These are phyloP conservation scores for Leucocoprinus leucothites DNA, from an alignment of 768 basidiomycete genomes.

Conservation along the genomic window DNA sequence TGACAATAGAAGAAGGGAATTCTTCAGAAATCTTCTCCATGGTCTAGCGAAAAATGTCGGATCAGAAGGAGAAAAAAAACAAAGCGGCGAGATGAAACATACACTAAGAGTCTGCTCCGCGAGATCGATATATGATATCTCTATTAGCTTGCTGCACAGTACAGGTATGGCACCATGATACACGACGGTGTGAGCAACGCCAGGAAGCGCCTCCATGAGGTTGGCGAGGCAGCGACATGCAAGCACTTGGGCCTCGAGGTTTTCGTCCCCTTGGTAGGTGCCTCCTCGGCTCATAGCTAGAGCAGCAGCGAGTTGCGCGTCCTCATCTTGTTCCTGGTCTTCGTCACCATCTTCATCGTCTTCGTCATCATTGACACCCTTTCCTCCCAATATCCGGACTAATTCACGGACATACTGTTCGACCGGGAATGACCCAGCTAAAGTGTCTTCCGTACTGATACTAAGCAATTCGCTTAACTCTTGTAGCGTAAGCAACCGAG, in stretches of 20 bases:
- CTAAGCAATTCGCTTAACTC: constrained; percentile 93
- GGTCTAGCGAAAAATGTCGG: constrained; percentile 53
- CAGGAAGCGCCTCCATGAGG: constrained; percentile 98
- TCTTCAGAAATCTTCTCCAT: constrained; percentile 98
- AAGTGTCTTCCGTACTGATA: constrained; percentile 95
- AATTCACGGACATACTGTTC: constrained; percentile 91
- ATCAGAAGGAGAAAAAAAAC: constrained; percentile 15
- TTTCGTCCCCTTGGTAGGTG: constrained; percentile 74
- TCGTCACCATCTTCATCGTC: constrained; percentile 73
- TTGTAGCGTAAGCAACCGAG: constrained; percentile 85
- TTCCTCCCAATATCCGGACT: constrained; percentile 85
- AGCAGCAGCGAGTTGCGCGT: constrained; percentile 85
- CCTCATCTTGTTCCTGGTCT: constrained; percentile 68
- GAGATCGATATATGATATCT: constrained; percentile 97
- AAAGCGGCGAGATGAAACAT: constrained; percentile 34
- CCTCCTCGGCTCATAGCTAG: constrained; percentile 77
- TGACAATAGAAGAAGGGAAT: constrained; percentile 92
- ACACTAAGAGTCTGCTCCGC: constrained; percentile 98
- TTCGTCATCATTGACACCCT: constrained; percentile 58
- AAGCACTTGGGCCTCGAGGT: constrained; percentile 90
- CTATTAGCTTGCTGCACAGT: constrained; percentile 93
- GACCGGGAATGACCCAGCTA: constrained; percentile 94
- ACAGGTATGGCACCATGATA: constrained; percentile 98
- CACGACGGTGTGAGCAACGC: constrained; percentile 95
- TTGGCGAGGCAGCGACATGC: constrained; percentile 97